phyloP scores from a whole-genome alignment of 2,329 filamentous ascomycete species.

The Aspergillus transmontanensis region DNA sequence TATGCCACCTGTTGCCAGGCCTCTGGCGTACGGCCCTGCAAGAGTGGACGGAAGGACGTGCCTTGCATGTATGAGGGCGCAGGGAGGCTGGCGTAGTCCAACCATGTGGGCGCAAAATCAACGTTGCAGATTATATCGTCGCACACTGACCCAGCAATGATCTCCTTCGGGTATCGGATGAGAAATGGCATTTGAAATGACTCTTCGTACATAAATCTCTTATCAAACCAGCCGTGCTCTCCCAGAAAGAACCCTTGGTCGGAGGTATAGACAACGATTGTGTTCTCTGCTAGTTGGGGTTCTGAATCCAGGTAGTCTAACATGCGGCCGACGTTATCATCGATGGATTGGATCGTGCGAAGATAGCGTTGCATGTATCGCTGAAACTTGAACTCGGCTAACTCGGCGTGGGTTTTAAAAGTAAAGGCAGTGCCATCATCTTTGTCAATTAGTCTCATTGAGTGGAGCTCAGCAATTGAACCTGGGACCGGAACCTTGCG shows the following conservation, averaged over 20 bases:
- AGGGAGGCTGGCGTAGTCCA: not conserved
- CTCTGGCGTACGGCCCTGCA: conserved; percentile 37
- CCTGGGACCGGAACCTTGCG: not conserved
- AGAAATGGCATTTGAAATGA: conserved; percentile 60
- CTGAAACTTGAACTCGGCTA: conserved; percentile 59
- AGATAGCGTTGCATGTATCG: conserved; percentile 60
- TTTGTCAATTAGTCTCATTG: not conserved
- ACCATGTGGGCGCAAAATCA: not conserved
- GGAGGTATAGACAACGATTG: conserved; percentile 57
- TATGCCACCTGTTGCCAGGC: conserved; percentile 58
- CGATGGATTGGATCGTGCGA: conserved; percentile 55
- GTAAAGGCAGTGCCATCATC: not conserved
- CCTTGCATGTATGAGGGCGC: conserved; percentile 54
- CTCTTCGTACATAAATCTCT: conserved; percentile 62
- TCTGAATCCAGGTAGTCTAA: not conserved
- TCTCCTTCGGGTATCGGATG: conserved; percentile 49
- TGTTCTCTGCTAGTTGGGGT: conserved; percentile 39
- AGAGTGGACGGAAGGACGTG: conserved; percentile 43
- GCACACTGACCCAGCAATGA: conserved; percentile 33
- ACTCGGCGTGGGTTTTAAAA: conserved; percentile 25
- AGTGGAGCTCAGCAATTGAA: not conserved
- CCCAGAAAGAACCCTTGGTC: conserved; percentile 61
- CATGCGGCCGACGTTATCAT: conserved; percentile 38
- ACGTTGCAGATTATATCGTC: not conserved
- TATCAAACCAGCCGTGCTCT: conserved; percentile 61